These are phyloP conservation scores for Phytophthora constricta DNA, from an alignment of 352 stramenopile species.

Conservation along the genomic window DNA sequence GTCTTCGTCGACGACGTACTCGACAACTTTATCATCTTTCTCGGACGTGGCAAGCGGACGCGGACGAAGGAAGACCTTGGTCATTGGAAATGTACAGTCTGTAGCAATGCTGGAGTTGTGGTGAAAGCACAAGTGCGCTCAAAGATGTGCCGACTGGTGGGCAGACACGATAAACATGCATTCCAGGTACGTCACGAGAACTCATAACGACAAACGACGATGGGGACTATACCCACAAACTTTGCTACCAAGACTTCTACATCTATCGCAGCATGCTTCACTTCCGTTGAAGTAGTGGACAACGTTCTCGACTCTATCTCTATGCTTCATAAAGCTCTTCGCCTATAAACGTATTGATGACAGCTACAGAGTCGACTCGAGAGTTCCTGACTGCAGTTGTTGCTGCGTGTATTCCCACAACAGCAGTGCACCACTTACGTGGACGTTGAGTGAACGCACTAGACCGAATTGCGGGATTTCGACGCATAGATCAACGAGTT, in stretches of 20 bases:
- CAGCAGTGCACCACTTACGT: conserved; percentile 95
- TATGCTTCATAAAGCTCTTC: no score
- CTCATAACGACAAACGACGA: no score
- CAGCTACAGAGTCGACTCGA: conserved; percentile 26
- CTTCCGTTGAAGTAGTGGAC: no score
- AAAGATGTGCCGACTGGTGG: no score
- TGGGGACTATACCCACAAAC: no score
- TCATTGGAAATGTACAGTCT: no score
- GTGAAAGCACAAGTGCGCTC: conserved; percentile 12
- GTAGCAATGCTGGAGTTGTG: neutral
- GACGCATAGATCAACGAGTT: conserved; percentile 95
- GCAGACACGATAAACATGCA: no score
- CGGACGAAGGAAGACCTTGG: conserved; percentile 48
- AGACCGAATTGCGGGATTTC: conserved; percentile 98
- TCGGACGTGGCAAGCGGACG: conserved; percentile 41
- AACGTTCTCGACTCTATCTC: no score
- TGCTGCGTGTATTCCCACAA: conserved; percentile 98
- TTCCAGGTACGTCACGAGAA: no score
- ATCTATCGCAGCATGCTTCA: no score
- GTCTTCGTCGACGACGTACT: conserved; percentile 22
- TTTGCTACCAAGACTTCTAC: no score
- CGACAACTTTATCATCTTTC: conserved; percentile 25
- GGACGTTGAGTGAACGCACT: conserved; percentile 97
- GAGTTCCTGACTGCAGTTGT: conserved; percentile 44
- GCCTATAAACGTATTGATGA: conserved; percentile 4